These are phyloP conservation scores for Suhomyces vadensis DNA, from an alignment of 805 yeast species.

Conservation along the genomic window DNA sequence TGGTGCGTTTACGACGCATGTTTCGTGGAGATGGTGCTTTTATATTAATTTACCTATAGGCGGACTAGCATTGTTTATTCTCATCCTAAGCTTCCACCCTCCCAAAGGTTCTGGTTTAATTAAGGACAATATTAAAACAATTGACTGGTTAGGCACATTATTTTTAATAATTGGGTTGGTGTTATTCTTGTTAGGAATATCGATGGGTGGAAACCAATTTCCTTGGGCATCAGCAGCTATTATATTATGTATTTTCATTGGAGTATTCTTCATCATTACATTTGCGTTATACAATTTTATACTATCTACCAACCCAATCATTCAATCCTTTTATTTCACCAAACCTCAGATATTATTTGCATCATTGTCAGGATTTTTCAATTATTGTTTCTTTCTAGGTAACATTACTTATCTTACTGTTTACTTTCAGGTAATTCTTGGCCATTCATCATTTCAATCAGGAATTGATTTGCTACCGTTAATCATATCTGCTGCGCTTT, in stretches of 20 bases:
- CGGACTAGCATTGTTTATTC: conserved; percentile 18
- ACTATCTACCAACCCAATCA: conserved; percentile 16
- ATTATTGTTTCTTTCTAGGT: conserved; percentile 13
- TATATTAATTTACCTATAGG: conserved; percentile 26
- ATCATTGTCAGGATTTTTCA: conserved; percentile 16
- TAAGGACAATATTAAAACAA: conserved; percentile 15
- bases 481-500: conserved; percentile 12
- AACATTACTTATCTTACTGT: conserved; percentile 12
- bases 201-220: conserved; percentile 22
- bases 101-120: conserved; percentile 19
- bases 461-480: conserved; percentile 18
- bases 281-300: conserved; percentile 19
- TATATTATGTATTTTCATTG: conserved; percentile 16
- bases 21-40: conserved; percentile 28
- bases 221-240: conserved; percentile 22
- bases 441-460: conserved; percentile 12
- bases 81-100: conserved; percentile 21
- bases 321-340: conserved; percentile 13
- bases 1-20: conserved; percentile 24
- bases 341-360: conserved; percentile 20
- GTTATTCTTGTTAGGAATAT: conserved; percentile 19
- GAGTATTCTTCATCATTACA: conserved; percentile 15
- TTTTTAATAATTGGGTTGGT: conserved; percentile 19
- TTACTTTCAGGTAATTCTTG: conserved; percentile 16
- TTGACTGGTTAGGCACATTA: conserved; percentile 23